Percentiles rank a stretch among this genome's conserved stretches.
Conservation (phyloP, 306 rosid species). For the Begonia masoniana region DNA sequence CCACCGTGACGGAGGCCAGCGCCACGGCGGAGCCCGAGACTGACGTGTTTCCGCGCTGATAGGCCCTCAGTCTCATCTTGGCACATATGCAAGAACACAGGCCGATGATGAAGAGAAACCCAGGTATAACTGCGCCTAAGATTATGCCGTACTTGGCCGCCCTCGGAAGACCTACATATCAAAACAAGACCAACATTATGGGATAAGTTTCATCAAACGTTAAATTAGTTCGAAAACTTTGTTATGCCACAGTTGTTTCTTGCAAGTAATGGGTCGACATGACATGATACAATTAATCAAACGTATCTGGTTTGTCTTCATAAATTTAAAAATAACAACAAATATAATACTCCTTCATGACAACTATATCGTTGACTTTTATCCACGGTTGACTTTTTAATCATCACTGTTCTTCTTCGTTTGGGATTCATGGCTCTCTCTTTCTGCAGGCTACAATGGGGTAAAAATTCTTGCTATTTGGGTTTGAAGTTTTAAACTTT, state of each 20-base stretch:
- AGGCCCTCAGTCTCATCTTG: conserved; percentile 1
- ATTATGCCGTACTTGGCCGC: conserved; percentile 42
- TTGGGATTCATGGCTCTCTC: too few species aligned
- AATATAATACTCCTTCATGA: too few species aligned
- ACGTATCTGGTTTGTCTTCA: too few species aligned
- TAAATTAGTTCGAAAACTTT: too few species aligned
- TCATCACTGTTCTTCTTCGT: background rate
- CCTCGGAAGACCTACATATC: conserved; percentile 35
- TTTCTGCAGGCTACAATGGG: conserved; percentile 1
- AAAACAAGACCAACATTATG: too few species aligned
- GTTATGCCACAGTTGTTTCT: too few species aligned
- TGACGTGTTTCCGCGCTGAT: conserved; percentile 2
- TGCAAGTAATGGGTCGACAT: too few species aligned
- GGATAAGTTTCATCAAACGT: too few species aligned
- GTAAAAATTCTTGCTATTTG: background rate
- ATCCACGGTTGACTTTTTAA: background rate
- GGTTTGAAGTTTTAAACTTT: too few species aligned
- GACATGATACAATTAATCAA: too few species aligned
- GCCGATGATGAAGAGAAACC: conserved; percentile 32
- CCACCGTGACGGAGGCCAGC: background rate
- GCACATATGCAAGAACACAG: conserved; percentile 21
- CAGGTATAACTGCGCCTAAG: conserved; percentile 60
- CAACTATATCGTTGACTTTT: too few species aligned
- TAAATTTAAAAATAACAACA: too few species aligned
- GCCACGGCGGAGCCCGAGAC: conserved; percentile 7